phyloP scores from a whole-genome alignment of 768 basidiomycete species.

The Mycena albidolilacea region DNA sequence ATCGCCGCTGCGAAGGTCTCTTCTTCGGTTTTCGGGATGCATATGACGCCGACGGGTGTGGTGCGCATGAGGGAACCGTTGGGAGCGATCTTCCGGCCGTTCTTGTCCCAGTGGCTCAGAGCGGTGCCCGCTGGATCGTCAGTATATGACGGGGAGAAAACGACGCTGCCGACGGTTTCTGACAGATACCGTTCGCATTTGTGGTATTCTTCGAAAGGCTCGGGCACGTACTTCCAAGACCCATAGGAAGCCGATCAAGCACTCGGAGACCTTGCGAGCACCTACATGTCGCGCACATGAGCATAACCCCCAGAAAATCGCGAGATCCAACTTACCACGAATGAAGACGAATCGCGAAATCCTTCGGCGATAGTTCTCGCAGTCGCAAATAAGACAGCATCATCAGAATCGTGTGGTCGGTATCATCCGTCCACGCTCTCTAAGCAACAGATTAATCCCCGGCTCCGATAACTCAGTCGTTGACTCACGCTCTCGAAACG shows the following conservation, averaged over 20 bases:
- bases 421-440: conserved; percentile 45
- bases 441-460: neutral
- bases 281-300: conserved; percentile 12
- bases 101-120: conserved; percentile 37
- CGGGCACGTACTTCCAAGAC: conserved; percentile 39
- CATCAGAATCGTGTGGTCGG: conserved; percentile 41
- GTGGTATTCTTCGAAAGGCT: neutral
- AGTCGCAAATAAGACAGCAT: conserved; percentile 40
- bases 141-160: conserved; percentile 31
- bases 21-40: conserved; percentile 38
- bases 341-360: conserved; percentile 40
- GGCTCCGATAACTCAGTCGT: neutral
- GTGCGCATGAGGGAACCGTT: conserved; percentile 46
- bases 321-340: conserved; percentile 25
- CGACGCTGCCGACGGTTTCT: conserved; percentile 42
- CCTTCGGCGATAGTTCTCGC: conserved; percentile 33
- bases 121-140: conserved; percentile 37
- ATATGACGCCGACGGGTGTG: conserved; percentile 42
- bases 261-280: conserved; percentile 41
- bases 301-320: neutral
- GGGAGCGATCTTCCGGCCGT: conserved; percentile 34
- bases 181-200: neutral
- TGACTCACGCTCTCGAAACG: conserved; percentile 38
- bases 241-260: conserved; percentile 42
- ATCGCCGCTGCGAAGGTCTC: conserved; percentile 42